These are phyloP conservation scores for Neofusicoccum parvum DNA, from an alignment of 2,329 filamentous ascomycete genomes.

Conservation along the genomic window DNA sequence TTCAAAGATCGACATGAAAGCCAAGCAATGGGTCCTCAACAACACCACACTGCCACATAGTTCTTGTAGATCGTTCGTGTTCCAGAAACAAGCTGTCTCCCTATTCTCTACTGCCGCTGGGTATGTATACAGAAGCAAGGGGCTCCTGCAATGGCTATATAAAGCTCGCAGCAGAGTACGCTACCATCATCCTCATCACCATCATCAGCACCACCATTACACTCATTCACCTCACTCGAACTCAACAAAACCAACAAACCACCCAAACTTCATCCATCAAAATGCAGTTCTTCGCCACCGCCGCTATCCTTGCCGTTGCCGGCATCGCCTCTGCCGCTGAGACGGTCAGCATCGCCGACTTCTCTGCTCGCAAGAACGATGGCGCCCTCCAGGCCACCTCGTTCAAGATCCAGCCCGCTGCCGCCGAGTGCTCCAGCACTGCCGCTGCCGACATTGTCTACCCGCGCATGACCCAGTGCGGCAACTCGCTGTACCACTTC, in stretches of 20 bases:
- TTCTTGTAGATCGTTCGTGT: too few relatives aligned
- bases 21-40: too few relatives aligned
- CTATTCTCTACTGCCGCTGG: too few relatives aligned
- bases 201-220: too few relatives aligned
- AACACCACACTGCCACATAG: too few relatives aligned
- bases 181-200: too few relatives aligned
- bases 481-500: constrained; percentile 1
- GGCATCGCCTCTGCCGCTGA: not conserved
- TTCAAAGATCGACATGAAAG: too few relatives aligned
- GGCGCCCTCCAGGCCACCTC: constrained; percentile 4
- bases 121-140: too few relatives aligned
- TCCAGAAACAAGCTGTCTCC: too few relatives aligned
- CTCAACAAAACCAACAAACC: constrained; percentile 29
- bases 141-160: too few relatives aligned
- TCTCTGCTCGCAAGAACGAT: constrained; percentile 7
- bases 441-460: not conserved
- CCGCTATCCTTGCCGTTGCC: constrained; percentile 25
- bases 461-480: not conserved
- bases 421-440: not conserved
- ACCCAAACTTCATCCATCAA: constrained; percentile 31
- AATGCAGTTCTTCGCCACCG: constrained; percentile 40
- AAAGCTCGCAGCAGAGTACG: too few relatives aligned
- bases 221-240: too few relatives aligned
- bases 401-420: not conserved
- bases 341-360: not conserved